Conservation (phyloP, 441 rosid species). For the Eruca vesicaria region DNA sequence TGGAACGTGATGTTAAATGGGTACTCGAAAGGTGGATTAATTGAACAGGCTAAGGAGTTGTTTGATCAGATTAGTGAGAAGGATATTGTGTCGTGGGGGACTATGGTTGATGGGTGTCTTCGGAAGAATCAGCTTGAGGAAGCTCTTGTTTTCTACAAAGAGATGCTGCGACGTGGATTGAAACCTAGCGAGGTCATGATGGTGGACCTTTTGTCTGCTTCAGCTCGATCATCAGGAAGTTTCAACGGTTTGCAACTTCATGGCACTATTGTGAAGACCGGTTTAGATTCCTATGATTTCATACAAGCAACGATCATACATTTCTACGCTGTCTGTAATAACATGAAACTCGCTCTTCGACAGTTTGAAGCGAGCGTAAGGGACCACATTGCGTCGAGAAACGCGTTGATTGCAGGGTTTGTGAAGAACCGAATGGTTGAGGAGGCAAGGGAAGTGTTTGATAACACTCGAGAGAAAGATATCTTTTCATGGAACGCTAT, state of each 20-base stretch:
- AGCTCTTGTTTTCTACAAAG: constrained; percentile 53
- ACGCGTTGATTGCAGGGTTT: constrained; percentile 69
- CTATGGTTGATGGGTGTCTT: constrained; percentile 63
- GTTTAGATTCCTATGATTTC: constrained; percentile 63
- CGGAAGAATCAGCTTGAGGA: constrained; percentile 47
- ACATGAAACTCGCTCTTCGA: constrained; percentile 52
- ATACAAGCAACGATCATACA: constrained; percentile 69
- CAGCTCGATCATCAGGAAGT: constrained; percentile 42
- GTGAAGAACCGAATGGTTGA: constrained; percentile 57
- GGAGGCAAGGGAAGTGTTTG: constrained; percentile 55
- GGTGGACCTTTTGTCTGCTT: constrained; percentile 74
- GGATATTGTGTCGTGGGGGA: constrained; percentile 83
- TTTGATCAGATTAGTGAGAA: constrained; percentile 55
- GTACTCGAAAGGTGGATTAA: constrained; percentile 64
- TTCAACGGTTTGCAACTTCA: constrained; percentile 66
- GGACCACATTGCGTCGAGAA: constrained; percentile 62
- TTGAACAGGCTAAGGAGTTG: constrained; percentile 52
- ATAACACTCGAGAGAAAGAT: constrained; percentile 64
- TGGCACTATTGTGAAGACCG: constrained; percentile 44
- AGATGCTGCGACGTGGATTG: constrained; percentile 51
- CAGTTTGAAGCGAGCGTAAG: constrained; percentile 56
- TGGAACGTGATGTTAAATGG: constrained; percentile 95
- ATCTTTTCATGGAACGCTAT: constrained; percentile 83
- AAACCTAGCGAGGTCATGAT: constrained; percentile 64
- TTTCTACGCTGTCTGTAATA: constrained; percentile 60